A percentile compares a stretch with the other conserved stretches of the same genome.
phyloP scores from a whole-genome alignment of 345 rosid genomes.

The Psidium guajava region DNA sequence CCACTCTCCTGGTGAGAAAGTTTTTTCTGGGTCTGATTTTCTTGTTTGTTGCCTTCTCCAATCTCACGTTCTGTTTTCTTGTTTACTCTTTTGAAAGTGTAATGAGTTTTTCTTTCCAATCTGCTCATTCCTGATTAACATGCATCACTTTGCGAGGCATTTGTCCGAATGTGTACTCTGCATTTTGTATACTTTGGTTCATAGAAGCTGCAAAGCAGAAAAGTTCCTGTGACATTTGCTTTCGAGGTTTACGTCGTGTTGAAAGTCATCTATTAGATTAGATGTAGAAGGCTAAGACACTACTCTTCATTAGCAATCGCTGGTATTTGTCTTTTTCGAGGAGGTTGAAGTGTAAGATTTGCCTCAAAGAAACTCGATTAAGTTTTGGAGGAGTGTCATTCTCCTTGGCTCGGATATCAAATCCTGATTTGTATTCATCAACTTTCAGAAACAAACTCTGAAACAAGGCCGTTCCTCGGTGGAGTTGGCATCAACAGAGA shows the following conservation, averaged over 20 bases:
- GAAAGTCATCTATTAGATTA: not conserved
- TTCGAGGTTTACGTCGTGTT: not conserved
- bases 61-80: not conserved
- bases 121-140: not conserved
- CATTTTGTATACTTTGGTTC: not conserved
- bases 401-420: not conserved
- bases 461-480: constrained; percentile 31
- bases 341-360: not conserved
- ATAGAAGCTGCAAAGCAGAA: not conserved
- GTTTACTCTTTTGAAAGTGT: not conserved
- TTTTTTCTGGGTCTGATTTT: not conserved
- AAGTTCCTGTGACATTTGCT: not conserved
- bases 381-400: not conserved
- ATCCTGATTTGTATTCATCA: not conserved
- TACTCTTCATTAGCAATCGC: not conserved
- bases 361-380: not conserved
- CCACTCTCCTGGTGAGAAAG: not conserved
- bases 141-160: not conserved
- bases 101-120: not conserved
- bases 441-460: constrained; percentile 33
- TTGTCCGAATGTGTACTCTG: not conserved
- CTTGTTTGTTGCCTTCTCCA: not conserved
- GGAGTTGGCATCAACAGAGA: constrained; percentile 13
- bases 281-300: not conserved
- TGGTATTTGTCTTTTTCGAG: not conserved